Evolutionary conservation across 192 early-diverging fungal species (phyloP).

Genomic region (Backusella luteola): DNA sequence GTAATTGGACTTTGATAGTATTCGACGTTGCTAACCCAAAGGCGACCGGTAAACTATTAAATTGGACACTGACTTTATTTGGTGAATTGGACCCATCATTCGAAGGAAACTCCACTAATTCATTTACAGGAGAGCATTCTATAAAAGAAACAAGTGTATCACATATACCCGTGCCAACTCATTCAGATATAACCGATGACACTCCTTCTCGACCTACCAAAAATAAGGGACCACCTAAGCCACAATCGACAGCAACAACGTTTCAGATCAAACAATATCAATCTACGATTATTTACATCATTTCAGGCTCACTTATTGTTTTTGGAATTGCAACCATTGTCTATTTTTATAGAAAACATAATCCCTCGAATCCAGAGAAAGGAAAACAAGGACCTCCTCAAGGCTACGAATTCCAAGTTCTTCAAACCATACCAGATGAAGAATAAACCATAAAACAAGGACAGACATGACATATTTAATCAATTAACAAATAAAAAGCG

Average conservation of each 20-base stretch:
- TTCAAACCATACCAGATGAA: neutral
- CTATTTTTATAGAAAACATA: neutral
- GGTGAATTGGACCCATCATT: slow-evolving; percentile 28
- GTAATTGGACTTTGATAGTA: slow-evolving; percentile 75
- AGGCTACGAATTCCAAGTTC: slow-evolving; percentile 20
- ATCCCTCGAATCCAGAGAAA: neutral
- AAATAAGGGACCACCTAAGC: neutral
- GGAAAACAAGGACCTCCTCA: slow-evolving; percentile 6
- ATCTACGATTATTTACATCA: slow-evolving; percentile 6
- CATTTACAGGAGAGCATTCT: neutral
- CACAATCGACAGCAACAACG: neutral
- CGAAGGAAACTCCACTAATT: neutral
- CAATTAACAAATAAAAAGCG: neutral
- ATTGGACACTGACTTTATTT: slow-evolving; percentile 64
- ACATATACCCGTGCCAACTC: neutral
- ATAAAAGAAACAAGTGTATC: neutral
- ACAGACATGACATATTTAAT: neutral
- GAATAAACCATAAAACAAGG: neutral
- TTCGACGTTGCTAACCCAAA: slow-evolving; percentile 54
- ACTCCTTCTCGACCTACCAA: slow-evolving; percentile 13
- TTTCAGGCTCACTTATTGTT: slow-evolving; percentile 17
- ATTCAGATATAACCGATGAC: neutral
- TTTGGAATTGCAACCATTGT: slow-evolving; percentile 10
- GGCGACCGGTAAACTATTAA: slow-evolving; percentile 50
- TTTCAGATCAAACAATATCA: neutral